Percentiles rank a stretch among this genome's conserved stretches.
Conservation (phyloP, 441 rosid species). For the Pelargonium cotyledonis region DNA sequence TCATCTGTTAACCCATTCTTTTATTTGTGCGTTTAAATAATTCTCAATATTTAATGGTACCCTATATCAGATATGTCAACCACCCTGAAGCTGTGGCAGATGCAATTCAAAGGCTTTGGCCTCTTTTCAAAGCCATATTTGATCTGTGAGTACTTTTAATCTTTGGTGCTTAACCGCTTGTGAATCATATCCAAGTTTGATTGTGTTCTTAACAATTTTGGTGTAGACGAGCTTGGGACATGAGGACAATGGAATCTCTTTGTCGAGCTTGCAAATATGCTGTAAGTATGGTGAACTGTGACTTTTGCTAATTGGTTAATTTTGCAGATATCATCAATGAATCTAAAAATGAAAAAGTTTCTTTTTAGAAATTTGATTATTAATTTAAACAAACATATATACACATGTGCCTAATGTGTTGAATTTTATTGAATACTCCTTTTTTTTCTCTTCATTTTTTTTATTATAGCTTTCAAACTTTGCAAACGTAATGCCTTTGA, state of each 20-base stretch:
- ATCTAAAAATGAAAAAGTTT: neutral
- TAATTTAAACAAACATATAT: too few species aligned
- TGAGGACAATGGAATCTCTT: constrained; percentile 98
- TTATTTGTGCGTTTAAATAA: constrained; percentile 14
- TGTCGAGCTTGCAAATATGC: constrained; percentile 99
- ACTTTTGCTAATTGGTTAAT: constrained; percentile 12
- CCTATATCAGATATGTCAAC: constrained; percentile 70
- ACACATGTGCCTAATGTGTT: neutral
- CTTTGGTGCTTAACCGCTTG: neutral
- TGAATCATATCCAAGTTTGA: constrained; percentile 15
- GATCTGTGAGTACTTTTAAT: constrained; percentile 56
- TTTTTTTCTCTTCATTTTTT: too few species aligned
- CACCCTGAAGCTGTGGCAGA: constrained; percentile 98
- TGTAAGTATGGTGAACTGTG: constrained; percentile 46
- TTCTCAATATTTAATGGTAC: constrained; percentile 25
- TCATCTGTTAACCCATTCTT: constrained; percentile 10
- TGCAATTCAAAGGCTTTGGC: constrained; percentile 90
- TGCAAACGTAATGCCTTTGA: neutral
- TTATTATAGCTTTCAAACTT: too few species aligned
- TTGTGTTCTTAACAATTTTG: constrained; percentile 23
- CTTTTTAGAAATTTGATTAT: neutral
- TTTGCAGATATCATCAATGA: constrained; percentile 8
- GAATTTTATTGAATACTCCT: neutral
- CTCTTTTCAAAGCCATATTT: constrained; percentile 77
- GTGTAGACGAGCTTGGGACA: constrained; percentile 98